Evolutionary conservation across 2,329 filamentous ascomycete species (phyloP), one percentile per base, ranked within the genome.

Genomic region (Arthrobotrys entomopaga): DNA sequence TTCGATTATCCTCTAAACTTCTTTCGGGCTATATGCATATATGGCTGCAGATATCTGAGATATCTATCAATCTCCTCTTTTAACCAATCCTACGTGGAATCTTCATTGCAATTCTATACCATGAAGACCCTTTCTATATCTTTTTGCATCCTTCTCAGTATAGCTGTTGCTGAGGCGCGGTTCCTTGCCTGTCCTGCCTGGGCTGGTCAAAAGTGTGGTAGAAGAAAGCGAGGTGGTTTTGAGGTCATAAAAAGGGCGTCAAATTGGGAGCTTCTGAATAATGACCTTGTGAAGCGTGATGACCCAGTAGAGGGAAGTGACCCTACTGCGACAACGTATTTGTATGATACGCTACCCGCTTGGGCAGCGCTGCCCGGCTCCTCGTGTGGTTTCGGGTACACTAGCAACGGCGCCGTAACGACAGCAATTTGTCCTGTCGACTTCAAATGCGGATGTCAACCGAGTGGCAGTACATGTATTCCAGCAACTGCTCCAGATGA

Each of bases 331-430:
- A 70, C 65, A 24, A 70, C 65, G 6, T 70, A 70, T 29, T 57
- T 70, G 15, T 70, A 70, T 40, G 65, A 19, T 19, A 61, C 49
- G n/a, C 58, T 70, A 2, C 65, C 65, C 7, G 20, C 43, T 20
- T 70, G 65, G 65, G 65, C 65, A 19, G 65, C 65, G 6, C 65
- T 70, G 8, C 65, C 65, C 0, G 65, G 65, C 8, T 70, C 65
- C 8, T 70, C 65, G 5, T 70, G 65, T 40, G 65, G 65, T 8
- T 70, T 56, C n/a, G 10, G 22, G 8, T 70, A 70, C 13, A 40
- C 40, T n/a, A 70, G 52, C 13, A 63, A 57, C 26, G 67, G 67
- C n/a, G 67, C 16, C 7, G 53, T 43, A n/a, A 72, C 59, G 4
- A 72, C 59, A 3, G 60, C 67, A 3, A 59, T 72, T n/a, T 72